Percentiles rank a stretch among this genome's conserved stretches.
Evolutionary conservation across 2,329 filamentous ascomycete species (phyloP).

Genomic region (Alternaria alternata): DNA sequence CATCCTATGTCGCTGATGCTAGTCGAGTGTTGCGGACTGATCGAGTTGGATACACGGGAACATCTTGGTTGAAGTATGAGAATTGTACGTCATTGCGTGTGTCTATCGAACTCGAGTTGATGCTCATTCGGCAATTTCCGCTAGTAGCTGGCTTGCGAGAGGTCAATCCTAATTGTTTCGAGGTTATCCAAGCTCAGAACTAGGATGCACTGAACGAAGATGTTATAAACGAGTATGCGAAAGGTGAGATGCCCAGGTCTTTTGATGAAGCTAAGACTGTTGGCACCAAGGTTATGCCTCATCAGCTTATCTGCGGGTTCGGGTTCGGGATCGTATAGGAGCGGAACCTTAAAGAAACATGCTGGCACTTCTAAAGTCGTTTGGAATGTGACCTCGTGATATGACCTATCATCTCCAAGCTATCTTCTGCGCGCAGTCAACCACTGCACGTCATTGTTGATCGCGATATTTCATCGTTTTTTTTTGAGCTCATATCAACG

Average conservation of each 20-base stretch:
- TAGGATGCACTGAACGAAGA: not conserved
- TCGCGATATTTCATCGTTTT: not conserved
- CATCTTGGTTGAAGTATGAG: too few species aligned
- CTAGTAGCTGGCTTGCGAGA: not conserved
- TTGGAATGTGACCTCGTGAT: not conserved
- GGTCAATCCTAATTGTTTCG: not conserved
- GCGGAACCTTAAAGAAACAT: not conserved
- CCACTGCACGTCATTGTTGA: not conserved
- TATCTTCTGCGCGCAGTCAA: not conserved
- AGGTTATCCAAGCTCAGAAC: not conserved
- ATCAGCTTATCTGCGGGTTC: not conserved
- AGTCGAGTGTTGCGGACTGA: too few species aligned
- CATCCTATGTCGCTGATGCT: not conserved
- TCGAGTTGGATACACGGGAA: too few species aligned
- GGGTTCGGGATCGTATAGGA: not conserved
- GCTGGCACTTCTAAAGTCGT: too few species aligned
- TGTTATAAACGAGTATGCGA: not conserved
- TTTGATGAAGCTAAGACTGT: not conserved
- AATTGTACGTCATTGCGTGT: not conserved
- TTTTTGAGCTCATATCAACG: not conserved
- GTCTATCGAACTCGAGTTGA: not conserved
- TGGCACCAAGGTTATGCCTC: not conserved
- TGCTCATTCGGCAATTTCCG: not conserved
- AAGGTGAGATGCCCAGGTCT: not conserved
- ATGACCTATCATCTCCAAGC: not conserved